Evolutionary conservation across 2,329 filamentous ascomycete genomes (phyloP).

Genomic region (Fusarium sp.): DNA sequence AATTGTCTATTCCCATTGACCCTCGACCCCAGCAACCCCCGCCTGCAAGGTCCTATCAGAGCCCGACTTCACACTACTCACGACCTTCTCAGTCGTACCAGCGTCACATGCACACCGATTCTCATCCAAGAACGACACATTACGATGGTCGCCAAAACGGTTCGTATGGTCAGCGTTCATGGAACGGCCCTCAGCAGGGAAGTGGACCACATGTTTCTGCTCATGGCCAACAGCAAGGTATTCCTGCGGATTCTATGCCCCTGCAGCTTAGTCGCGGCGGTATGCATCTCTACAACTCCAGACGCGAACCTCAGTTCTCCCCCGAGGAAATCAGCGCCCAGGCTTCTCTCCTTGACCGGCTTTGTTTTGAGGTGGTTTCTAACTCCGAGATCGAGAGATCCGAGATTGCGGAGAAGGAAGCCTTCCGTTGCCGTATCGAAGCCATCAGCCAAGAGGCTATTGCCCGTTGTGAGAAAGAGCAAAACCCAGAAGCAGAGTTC

Average conservation of each 20-base stretch:
- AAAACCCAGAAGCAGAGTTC: slow-evolving; percentile 58
- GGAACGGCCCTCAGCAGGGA: slow-evolving; percentile 38
- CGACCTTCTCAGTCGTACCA: slow-evolving; percentile 40
- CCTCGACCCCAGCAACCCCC: slow-evolving; percentile 52
- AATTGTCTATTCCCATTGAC: slow-evolving; percentile 68
- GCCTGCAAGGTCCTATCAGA: slow-evolving; percentile 47
- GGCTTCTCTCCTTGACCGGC: slow-evolving; percentile 59
- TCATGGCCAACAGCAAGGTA: slow-evolving; percentile 37
- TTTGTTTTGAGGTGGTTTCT: slow-evolving; percentile 60
- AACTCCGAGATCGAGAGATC: slow-evolving; percentile 70
- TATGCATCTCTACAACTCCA: slow-evolving; percentile 37
- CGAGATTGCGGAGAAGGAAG: slow-evolving; percentile 78
- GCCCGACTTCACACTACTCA: slow-evolving; percentile 45
- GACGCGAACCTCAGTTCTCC: slow-evolving; percentile 46
- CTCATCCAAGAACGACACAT: slow-evolving; percentile 29
- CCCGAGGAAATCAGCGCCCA: slow-evolving; percentile 64
- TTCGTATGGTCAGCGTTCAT: slow-evolving; percentile 32
- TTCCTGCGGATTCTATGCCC: slow-evolving; percentile 11
- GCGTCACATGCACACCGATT: slow-evolving; percentile 38
- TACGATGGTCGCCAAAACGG: slow-evolving; percentile 28
- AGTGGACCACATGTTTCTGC: slow-evolving; percentile 38
- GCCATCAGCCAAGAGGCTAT: slow-evolving; percentile 72
- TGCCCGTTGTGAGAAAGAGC: slow-evolving; percentile 60
- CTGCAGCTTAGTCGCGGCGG: slow-evolving; percentile 25
- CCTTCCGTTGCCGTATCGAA: slow-evolving; percentile 75